Evolutionary conservation across 306 rosid species (phyloP).

Genomic region (Medicago ruthenica): DNA sequence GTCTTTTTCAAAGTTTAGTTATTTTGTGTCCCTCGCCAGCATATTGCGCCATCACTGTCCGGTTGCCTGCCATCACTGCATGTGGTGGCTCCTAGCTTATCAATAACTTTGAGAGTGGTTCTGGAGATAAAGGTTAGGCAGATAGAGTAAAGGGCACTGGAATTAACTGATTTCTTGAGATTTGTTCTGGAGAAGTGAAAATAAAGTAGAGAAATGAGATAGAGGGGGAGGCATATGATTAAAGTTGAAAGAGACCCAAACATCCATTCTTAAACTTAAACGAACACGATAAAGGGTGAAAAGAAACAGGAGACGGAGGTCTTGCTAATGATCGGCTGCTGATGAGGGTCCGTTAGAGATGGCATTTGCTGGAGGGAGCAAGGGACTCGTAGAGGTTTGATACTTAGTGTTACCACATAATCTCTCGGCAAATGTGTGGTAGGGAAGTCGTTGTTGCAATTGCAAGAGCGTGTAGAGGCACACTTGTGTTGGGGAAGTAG

Average conservation of each 20-base stretch:
- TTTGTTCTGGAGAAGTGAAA: not conserved
- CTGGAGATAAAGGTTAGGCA: too few species aligned
- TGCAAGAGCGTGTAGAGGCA: not conserved
- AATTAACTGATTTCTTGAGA: not conserved
- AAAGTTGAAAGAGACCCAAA: not conserved
- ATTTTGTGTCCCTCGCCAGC: not conserved
- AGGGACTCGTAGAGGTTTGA: not conserved
- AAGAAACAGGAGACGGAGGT: not conserved
- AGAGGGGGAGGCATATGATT: not conserved
- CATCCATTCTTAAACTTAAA: not conserved
- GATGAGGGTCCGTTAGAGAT: not conserved
- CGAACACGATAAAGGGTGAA: not conserved
- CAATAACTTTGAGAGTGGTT: too few species aligned
- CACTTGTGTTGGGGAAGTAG: not conserved
- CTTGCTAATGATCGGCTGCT: not conserved
- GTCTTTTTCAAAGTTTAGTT: not conserved
- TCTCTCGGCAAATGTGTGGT: not conserved
- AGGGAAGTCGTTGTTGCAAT: not conserved
- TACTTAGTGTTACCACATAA: not conserved
- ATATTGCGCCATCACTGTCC: not conserved
- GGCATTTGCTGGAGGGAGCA: not conserved
- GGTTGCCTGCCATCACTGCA: not conserved
- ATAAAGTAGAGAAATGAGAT: not conserved
- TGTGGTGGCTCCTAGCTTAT: too few species aligned
- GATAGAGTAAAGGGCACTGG: not conserved